Percentiles rank a stretch among this genome's conserved stretches.
Conservation (phyloP, 2,329 filamentous ascomycete species). For the Penicillium sumatraense region DNA sequence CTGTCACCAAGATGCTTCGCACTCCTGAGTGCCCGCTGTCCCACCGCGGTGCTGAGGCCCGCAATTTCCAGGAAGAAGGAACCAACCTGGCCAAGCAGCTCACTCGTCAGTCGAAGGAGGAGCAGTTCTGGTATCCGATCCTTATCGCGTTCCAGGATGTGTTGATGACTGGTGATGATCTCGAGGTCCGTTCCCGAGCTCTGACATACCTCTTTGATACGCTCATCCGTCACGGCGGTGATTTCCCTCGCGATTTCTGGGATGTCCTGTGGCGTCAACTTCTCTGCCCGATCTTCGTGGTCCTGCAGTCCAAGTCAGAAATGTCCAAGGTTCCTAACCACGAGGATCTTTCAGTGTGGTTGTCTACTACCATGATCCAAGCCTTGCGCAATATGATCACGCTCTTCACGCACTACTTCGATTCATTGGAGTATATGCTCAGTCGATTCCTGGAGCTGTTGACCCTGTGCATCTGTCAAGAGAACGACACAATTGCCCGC, state of each 20-base stretch:
- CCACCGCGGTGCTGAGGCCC: constrained; percentile 58
- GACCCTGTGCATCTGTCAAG: constrained; percentile 95
- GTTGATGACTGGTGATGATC: constrained; percentile 96
- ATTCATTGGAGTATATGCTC: constrained; percentile 94
- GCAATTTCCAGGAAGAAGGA: constrained; percentile 49
- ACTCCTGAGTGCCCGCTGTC: constrained; percentile 94
- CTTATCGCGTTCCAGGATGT: constrained; percentile 99
- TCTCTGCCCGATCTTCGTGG: constrained; percentile 97
- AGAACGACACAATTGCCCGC: constrained; percentile 96
- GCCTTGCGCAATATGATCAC: constrained; percentile 98
- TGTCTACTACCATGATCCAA: constrained; percentile 99
- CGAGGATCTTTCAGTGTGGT: constrained; percentile 96
- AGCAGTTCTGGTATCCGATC: constrained; percentile 98
- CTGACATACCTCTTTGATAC: constrained; percentile 97
- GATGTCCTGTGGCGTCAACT: constrained; percentile 97
- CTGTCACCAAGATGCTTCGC: constrained; percentile 91
- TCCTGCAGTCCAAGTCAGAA: constrained; percentile 92
- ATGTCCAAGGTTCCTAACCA: constrained; percentile 95
- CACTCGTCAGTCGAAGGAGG: constrained; percentile 85
- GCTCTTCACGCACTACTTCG: constrained; percentile 98
- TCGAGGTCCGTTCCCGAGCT: constrained; percentile 87
- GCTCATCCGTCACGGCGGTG: constrained; percentile 83
- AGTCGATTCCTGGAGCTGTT: constrained; percentile 95
- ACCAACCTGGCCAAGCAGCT: constrained; percentile 64
- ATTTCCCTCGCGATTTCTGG: constrained; percentile 95